Evolutionary conservation across 2,329 filamentous ascomycete species (phyloP), one percentile per base, ranked within the genome.

Genomic region (Colletotrichum acutatum): DNA sequence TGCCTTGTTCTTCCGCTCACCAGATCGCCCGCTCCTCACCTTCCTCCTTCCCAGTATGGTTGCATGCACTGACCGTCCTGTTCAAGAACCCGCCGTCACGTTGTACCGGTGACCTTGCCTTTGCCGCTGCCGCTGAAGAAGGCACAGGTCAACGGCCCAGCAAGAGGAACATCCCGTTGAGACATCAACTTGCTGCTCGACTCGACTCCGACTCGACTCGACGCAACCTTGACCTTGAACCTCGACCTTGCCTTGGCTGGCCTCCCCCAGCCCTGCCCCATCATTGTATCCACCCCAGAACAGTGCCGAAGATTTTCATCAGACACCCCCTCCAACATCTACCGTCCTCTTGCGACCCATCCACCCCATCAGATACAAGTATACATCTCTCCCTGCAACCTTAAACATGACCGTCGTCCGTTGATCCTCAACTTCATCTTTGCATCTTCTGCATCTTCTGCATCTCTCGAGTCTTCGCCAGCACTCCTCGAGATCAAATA

Each of bases 31-130:
- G 79, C 78, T 79, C 76, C 74, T 77, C 78, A 79, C 78, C 79
- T 81, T 83, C 53, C 85, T 86, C 84, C 85, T 87, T 86, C 85
- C 85, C 81, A 85, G 83, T 84, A 82, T 79, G 84, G 85, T 82
- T 82, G 82, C 83, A 82, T 84, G 81, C 82, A 82, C 82, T 83
- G 81, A 75, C 77, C 70, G 59, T 68, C 61, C 58, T 68, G 61
- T 61, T 57, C 61, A 66, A 72, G 68, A 71, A 60, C 68, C 61
- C 59, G 52, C 68, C 52, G 68, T 61, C 34, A 63, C 68, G 58
- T 67, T 72, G 68, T 72, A 72, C 67, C 46, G 32, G 53, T 70
- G 54, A 70, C 75, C 52, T 71, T 65, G 49, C 22, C 32, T 53
- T 75, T 60, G 74, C 71, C 65, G 72, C 74, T 75, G 73, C 76